Percentiles rank a stretch among this genome's conserved stretches.
phyloP scores from a whole-genome alignment of 768 basidiomycete species.

The Daedaleopsis sinensis region DNA sequence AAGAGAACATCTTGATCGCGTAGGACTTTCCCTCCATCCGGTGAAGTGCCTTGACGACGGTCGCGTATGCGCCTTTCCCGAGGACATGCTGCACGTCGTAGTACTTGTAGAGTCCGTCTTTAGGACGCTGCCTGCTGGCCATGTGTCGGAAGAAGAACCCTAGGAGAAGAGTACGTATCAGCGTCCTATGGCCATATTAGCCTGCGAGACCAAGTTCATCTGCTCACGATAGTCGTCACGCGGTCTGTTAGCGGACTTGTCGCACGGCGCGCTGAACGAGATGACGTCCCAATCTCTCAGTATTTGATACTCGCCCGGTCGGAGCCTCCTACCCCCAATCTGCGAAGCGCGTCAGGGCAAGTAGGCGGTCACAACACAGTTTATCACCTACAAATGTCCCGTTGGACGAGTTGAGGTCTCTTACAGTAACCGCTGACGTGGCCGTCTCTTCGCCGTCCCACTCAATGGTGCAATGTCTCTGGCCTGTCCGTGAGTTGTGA shows the following conservation, averaged over 20 bases:
- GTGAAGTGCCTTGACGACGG: conserved; percentile 80
- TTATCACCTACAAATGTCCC: conserved; percentile 17
- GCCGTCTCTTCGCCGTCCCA: conserved; percentile 57
- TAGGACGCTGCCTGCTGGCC: conserved; percentile 44
- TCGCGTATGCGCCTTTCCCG: conserved; percentile 89
- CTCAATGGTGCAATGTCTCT: conserved; percentile 54
- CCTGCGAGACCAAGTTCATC: no score
- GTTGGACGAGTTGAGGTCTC: conserved; percentile 65
- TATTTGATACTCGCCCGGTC: conserved; percentile 49
- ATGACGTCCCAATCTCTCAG: conserved; percentile 83
- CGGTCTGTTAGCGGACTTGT: no score
- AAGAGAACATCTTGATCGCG: conserved; percentile 85
- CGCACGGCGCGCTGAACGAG: conserved; percentile 83
- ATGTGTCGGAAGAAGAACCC: conserved; percentile 74
- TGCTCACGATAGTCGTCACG: conserved; percentile 71
- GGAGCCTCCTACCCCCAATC: no score
- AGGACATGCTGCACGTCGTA: conserved; percentile 73
- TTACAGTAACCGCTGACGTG: conserved; percentile 46
- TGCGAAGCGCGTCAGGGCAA: no score
- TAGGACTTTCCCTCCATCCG: conserved; percentile 69
- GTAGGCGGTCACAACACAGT: no score
- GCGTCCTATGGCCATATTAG: no score
- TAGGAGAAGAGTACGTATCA: conserved; percentile 37
- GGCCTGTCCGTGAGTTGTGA: no score
- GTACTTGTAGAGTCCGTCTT: conserved; percentile 53